Percentiles rank a stretch among this genome's conserved stretches.
These are phyloP conservation scores for Aspergillus hancockii DNA, from an alignment of 495 filamentous ascomycete genomes.

Conservation along the genomic window DNA sequence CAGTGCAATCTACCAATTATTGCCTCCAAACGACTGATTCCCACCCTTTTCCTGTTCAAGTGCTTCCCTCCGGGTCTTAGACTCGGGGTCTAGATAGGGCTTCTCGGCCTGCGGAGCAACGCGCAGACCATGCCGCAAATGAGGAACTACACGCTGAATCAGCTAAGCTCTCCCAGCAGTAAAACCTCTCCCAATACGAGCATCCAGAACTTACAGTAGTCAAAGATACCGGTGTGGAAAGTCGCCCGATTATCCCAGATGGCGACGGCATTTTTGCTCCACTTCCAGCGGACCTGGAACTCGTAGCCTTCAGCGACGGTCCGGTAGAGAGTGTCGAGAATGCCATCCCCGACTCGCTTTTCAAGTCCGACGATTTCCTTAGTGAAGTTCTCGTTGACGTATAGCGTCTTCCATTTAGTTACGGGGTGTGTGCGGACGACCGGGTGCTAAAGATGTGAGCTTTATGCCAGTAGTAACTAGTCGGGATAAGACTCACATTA, in stretches of 20 bases:
- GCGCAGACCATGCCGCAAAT: slow-evolving; percentile 20
- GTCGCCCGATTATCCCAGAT: slow-evolving; percentile 31
- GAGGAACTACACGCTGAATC: slow-evolving; percentile 4
- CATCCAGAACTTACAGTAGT: slow-evolving; percentile 12
- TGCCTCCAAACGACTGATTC: no score
- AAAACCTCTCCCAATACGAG: not conserved
- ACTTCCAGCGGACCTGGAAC: slow-evolving; percentile 29
- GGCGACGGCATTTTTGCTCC: slow-evolving; percentile 26
- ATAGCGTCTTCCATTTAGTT: slow-evolving; percentile 51
- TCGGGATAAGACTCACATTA: slow-evolving; percentile 15
- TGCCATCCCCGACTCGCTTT: slow-evolving; percentile 7
- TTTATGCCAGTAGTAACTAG: not conserved
- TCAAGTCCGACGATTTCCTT: slow-evolving; percentile 23
- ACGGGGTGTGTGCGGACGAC: slow-evolving; percentile 50
- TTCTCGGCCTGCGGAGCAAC: slow-evolving; percentile 21
- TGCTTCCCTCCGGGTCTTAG: slow-evolving; percentile 8
- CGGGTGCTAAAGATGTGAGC: slow-evolving; percentile 29
- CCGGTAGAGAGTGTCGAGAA: slow-evolving; percentile 8
- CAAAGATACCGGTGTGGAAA: slow-evolving; percentile 20
- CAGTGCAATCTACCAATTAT: no score
- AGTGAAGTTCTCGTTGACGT: slow-evolving; percentile 19
- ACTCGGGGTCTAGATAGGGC: slow-evolving; percentile 21
- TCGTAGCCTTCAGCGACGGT: slow-evolving; percentile 10
- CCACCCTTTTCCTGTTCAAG: not conserved
- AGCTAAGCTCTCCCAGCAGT: not conserved